A percentile compares a stretch with the other conserved stretches of the same genome.
Conservation (phyloP, 1,284 basidiomycete genomes). For the Ustilago loliicola region DNA sequence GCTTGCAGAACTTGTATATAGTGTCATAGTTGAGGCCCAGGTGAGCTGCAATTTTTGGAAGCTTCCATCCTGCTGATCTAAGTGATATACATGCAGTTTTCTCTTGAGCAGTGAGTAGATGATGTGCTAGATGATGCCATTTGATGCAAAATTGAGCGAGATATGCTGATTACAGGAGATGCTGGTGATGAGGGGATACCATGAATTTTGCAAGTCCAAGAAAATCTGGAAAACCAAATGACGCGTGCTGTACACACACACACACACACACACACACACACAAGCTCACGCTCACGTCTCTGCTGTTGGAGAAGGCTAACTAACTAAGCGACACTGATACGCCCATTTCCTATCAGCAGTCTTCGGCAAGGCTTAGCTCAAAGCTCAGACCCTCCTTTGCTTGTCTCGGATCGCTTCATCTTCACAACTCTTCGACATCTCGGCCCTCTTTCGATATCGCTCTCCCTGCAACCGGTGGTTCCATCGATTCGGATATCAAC, state of each 20-base stretch:
- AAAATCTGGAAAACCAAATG: too few relatives aligned
- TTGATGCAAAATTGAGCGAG: too few relatives aligned
- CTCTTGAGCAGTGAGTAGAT: too few relatives aligned
- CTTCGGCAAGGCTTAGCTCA: neutral
- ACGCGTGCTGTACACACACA: neutral
- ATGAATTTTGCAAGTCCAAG: too few relatives aligned
- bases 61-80: too few relatives aligned
- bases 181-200: too few relatives aligned
- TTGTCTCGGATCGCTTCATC: slow-evolving; percentile 1
- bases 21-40: too few relatives aligned
- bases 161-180: too few relatives aligned
- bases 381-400: neutral
- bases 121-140: too few relatives aligned
- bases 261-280: slow-evolving; percentile 1
- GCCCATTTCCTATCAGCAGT: slow-evolving; percentile 9
- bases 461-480: neutral
- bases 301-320: neutral
- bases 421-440: neutral
- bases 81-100: too few relatives aligned
- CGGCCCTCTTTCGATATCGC: neutral
- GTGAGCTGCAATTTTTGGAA: too few relatives aligned
- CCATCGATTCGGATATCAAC: neutral
- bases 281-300: slow-evolving; percentile 12
- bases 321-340: neutral
- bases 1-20: too few relatives aligned